These are phyloP conservation scores for Fusarium pseudocircinatum DNA, from an alignment of 2,329 filamentous ascomycete species.

Conservation along the genomic window DNA sequence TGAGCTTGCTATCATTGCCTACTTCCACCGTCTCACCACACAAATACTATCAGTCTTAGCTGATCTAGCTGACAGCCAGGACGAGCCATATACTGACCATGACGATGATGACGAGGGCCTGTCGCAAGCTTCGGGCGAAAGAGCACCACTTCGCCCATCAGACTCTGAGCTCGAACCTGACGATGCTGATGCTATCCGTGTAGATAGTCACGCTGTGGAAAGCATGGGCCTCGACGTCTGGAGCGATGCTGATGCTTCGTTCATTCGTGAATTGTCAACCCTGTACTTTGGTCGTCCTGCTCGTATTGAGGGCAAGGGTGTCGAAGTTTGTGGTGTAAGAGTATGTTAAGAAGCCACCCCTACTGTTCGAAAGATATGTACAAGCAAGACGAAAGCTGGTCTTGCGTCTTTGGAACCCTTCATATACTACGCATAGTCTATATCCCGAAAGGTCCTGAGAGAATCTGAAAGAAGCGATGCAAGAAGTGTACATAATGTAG, in stretches of 20 bases:
- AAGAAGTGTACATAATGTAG: constrained; percentile 17
- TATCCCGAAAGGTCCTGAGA: constrained; percentile 15
- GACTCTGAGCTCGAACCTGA: constrained; percentile 43
- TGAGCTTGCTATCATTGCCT: constrained; percentile 79
- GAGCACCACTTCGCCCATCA: constrained; percentile 39
- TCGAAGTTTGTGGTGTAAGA: constrained; percentile 78
- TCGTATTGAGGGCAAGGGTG: constrained; percentile 72
- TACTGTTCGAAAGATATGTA: not conserved
- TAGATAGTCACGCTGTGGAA: constrained; percentile 72
- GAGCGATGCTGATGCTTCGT: constrained; percentile 75
- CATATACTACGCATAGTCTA: constrained; percentile 26
- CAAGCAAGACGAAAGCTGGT: constrained; percentile 38
- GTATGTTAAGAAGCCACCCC: constrained; percentile 62
- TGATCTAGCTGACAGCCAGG: constrained; percentile 65
- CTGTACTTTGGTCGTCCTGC: constrained; percentile 74
- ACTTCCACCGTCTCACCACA: constrained; percentile 81
- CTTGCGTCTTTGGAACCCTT: constrained; percentile 37
- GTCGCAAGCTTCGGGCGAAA: constrained; percentile 44
- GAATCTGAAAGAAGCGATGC: constrained; percentile 1
- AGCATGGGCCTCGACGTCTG: constrained; percentile 82
- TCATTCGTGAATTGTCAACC: constrained; percentile 69
- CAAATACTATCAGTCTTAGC: constrained; percentile 70
- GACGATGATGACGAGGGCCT: constrained; percentile 50
- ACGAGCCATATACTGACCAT: constrained; percentile 52
- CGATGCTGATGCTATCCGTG: constrained; percentile 56